Base-by-base conservation (phyloP, 2,329 filamentous ascomycete genomes). In the Aspergillus viridinutans region DNA sequence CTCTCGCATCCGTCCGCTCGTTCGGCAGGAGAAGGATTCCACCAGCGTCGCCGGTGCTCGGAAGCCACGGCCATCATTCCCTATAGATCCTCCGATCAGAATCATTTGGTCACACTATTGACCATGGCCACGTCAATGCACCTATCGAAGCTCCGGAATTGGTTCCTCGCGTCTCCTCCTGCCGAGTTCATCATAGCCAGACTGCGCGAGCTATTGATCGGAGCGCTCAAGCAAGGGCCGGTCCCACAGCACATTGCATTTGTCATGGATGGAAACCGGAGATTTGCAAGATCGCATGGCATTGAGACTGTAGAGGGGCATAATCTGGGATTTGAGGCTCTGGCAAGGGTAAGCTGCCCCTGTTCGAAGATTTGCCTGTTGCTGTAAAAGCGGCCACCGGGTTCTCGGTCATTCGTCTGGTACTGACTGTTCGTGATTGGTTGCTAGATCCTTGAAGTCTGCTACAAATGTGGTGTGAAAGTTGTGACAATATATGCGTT, bases 401-500 rank as follows among this genome's bases (percentile, higher is more conserved):
- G 43, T 23, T 29, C 9, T 43, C 23, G 26, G 23, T 40, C 32
- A 10, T 50, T 20, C 29, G 10, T 26, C 26, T 40, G 42, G 45
- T 10, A 32, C 52, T 50, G 32, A 14, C 35, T 10, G 10, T 56
- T 42, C 47, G 17, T 53, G 50, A 45, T 3, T 47, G n/a, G 40
- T 38, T 2, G 25, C 38, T 65, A 90, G 89, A 91, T 97, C 53
- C 86, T 99, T 58, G 94, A 99, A 76, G 90, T 99, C 55, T 97
- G 94, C 82, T 99, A 97, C 81, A 97, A 96, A 73, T 92, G 90
- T 58, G 94, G 94, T 54, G 93, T 99, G 61, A 93, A 94, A 74
- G 91, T 96, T 8, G 93, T 99, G 42, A 97, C 94, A 3, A 92
- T 99, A 61, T 99, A 97, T 74, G 94, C 94, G 17, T 99, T 99